Conservation (phyloP, 768 basidiomycete genomes). For the Cyclocybe aegerita region DNA sequence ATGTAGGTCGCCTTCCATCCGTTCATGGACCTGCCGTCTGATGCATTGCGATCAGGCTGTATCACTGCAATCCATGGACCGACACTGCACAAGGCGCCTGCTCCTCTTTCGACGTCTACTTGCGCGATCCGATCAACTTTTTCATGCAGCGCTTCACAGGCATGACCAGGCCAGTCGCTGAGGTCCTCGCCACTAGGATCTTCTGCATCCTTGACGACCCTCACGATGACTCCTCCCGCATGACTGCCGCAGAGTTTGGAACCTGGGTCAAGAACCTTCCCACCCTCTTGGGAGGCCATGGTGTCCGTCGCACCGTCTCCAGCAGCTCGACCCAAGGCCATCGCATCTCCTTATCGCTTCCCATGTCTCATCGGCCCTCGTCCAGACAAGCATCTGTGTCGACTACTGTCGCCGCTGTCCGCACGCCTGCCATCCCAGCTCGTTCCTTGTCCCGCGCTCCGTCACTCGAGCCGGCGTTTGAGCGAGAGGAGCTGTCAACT, state of each 20-base stretch:
- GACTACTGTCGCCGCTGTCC: slow-evolving; percentile 33
- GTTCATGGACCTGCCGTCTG: slow-evolving; percentile 3
- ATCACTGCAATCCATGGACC: slow-evolving; percentile 98
- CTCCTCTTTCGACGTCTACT: slow-evolving; percentile 80
- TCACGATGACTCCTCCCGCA: slow-evolving; percentile 62
- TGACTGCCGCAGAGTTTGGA: slow-evolving; percentile 83
- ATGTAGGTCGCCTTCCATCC: slow-evolving; percentile 55
- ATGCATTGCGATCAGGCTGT: slow-evolving; percentile 58
- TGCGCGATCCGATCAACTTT: slow-evolving; percentile 77
- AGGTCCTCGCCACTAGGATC: slow-evolving; percentile 80
- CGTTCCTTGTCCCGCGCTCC: slow-evolving; percentile 65
- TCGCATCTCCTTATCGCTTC: slow-evolving; percentile 58
- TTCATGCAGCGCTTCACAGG: slow-evolving; percentile 90
- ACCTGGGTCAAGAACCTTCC: slow-evolving; percentile 85
- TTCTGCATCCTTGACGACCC: slow-evolving; percentile 78
- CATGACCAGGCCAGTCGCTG: slow-evolving; percentile 84
- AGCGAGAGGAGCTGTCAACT: slow-evolving; percentile 48
- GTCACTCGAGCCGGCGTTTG: slow-evolving; percentile 53
- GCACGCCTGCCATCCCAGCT: slow-evolving; percentile 51
- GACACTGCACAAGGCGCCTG: slow-evolving; percentile 85
- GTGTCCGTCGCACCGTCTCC: slow-evolving; percentile 60
- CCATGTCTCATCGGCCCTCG: slow-evolving; percentile 68
- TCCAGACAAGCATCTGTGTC: slow-evolving; percentile 60
- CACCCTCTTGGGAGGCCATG: slow-evolving; percentile 56
- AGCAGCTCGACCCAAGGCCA: slow-evolving; percentile 65